Evolutionary conservation across 495 filamentous ascomycete species (phyloP), one percentile per base, ranked within the genome.

Genomic region (Aspergillus ostianus): DNA sequence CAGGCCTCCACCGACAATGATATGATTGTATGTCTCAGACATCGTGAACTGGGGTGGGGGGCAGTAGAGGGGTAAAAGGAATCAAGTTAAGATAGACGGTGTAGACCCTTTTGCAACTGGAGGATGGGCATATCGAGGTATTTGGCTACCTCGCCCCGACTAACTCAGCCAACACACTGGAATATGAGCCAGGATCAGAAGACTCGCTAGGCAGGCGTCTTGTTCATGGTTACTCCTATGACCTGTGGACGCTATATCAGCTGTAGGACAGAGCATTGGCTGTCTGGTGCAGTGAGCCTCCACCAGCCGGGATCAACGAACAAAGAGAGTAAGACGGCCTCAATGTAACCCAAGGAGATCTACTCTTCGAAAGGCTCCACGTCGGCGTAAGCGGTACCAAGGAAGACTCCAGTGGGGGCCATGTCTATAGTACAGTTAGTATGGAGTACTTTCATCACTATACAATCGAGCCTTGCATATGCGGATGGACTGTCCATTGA

Each of bases 1-100:
- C 6, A 70, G 77, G 6, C 82, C 83, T 4, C 76, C 82, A 0
- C 80, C 75, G 29, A 73, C 58, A 51, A 79, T 73, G 18, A 79
- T 64, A 57, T 70, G 77, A 64, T 77, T 71, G 50, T 30, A 52
- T 2, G 17, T 32, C 15, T 52, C 50, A 15, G 36, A 41, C 36
- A 41, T 41, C 9, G 36, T 15, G 30, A 7, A 32, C 30, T 30
- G 29, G 36, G 6, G 9, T 15, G 36, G 12, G 13, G 13, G 9
- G 13, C 36, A 41, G 36, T 41, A 41, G 13, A 41, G 5, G 10
- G 36, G 10, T 1, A 41, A 41, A 41, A 41, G 10, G 1, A 41
- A 41, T 41, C 13, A 41, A 41, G 36, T 15, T 41, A 41, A 41
- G 36, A 15, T 41, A 15, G 36, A 15, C 0, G 13, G 13, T 15